Conservation (phyloP, 371 early-diverging fungal genomes). For the Batkoa obscura region DNA sequence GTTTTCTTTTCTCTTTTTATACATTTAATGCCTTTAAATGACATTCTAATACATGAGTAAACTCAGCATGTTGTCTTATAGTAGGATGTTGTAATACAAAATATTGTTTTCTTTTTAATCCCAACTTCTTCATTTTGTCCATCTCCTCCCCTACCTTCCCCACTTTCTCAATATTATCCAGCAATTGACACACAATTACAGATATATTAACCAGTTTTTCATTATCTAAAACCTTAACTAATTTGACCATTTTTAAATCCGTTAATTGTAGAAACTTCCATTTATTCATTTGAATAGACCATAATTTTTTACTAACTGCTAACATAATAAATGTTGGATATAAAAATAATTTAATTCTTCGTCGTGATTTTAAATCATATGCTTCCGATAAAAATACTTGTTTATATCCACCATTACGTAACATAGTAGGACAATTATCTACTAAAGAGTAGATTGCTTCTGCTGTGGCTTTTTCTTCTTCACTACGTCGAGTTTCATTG, state of each 20-base stretch:
- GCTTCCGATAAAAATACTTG: not conserved
- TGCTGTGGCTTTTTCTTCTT: slow-evolving; percentile 21
- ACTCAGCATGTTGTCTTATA: not conserved
- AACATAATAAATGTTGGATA: not conserved
- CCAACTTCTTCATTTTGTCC: too few relatives aligned
- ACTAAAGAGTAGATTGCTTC: not conserved
- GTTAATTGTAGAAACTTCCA: not conserved
- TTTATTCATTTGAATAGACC: not conserved
- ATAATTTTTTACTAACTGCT: not conserved
- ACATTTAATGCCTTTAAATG: not conserved
- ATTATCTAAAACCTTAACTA: slow-evolving; percentile 1
- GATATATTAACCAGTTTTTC: not conserved
- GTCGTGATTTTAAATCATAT: not conserved
- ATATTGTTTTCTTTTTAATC: not conserved
- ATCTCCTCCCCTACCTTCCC: too few relatives aligned
- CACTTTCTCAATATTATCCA: too few relatives aligned
- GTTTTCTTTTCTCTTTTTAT: too few relatives aligned
- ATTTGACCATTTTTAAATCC: not conserved
- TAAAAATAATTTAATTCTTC: not conserved
- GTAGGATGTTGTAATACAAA: not conserved
- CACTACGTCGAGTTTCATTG: slow-evolving; percentile 39
- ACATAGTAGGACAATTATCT: slow-evolving; percentile 1
- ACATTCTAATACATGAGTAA: not conserved
- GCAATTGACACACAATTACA: too few relatives aligned
- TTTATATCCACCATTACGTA: not conserved